Evolutionary conservation across 1,284 basidiomycete species (phyloP).

Genomic region (Fomitopsis palustris): DNA sequence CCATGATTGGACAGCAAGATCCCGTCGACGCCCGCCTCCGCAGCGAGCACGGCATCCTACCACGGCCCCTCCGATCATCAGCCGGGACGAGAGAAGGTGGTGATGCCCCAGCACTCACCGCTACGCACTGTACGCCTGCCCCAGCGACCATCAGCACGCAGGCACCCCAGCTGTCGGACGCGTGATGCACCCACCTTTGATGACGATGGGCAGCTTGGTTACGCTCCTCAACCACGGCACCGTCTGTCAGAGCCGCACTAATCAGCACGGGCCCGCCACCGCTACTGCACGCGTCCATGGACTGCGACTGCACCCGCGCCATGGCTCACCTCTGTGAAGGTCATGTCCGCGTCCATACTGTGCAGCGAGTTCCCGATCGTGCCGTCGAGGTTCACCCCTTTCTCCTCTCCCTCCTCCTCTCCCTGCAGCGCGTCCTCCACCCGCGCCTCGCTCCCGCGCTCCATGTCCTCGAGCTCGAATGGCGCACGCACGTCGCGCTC

Average conservation of each 20-base stretch:
- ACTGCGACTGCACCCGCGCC: not conserved
- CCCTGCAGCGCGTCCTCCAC: not conserved
- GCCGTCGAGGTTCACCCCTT: conserved; percentile 21
- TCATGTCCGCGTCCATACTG: conserved; percentile 68
- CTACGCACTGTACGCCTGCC: conserved; percentile 65
- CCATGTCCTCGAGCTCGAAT: conserved; percentile 59
- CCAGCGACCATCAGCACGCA: not conserved
- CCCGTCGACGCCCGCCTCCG: conserved; percentile 80
- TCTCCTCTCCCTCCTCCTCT: conserved; percentile 19
- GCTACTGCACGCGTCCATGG: not conserved
- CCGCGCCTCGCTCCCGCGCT: conserved; percentile 33
- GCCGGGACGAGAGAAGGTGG: not conserved
- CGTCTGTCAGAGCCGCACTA: conserved; percentile 25
- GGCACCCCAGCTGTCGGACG: not conserved
- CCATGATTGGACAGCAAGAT: conserved; percentile 90
- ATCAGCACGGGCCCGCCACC: not conserved
- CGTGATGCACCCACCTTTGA: conserved; percentile 51
- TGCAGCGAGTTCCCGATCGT: conserved; percentile 31
- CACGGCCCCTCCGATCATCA: not conserved
- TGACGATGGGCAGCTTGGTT: conserved; percentile 77
- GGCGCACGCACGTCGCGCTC: conserved; percentile 74
- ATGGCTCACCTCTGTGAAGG: conserved; percentile 62
- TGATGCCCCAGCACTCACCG: conserved; percentile 36
- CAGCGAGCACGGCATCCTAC: conserved; percentile 82
- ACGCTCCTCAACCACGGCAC: conserved; percentile 76